A percentile compares a stretch with the other conserved stretches of the same genome.
These are phyloP conservation scores for Myxozyma mucilagina DNA, from an alignment of 805 yeast species.

Conservation along the genomic window DNA sequence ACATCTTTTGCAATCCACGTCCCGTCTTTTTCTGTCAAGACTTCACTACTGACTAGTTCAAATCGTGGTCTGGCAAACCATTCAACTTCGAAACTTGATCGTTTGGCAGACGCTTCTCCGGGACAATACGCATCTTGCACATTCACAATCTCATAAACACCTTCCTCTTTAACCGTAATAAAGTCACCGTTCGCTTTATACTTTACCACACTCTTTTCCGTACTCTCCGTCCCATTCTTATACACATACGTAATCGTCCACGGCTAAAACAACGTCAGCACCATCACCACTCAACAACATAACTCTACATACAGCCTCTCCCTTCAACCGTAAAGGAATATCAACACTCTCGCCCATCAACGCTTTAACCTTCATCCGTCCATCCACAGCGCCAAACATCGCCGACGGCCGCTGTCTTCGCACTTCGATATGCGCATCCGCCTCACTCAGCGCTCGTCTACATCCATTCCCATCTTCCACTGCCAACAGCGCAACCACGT, in stretches of 20 bases:
- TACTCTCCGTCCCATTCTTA: not conserved
- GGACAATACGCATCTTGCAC: slow-evolving; percentile 55
- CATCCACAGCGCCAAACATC: slow-evolving; percentile 47
- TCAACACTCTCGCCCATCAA: slow-evolving; percentile 57
- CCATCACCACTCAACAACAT: not conserved
- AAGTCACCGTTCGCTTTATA: slow-evolving; percentile 33
- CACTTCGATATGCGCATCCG: slow-evolving; percentile 66
- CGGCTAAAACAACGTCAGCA: slow-evolving; percentile 39
- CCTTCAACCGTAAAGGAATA: slow-evolving; percentile 62
- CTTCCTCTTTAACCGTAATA: slow-evolving; percentile 48
- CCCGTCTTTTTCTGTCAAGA: slow-evolving; percentile 34
- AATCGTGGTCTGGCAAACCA: slow-evolving; percentile 52
- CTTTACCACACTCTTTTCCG: slow-evolving; percentile 3
- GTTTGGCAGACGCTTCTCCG: slow-evolving; percentile 42
- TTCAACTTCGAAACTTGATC: slow-evolving; percentile 44
- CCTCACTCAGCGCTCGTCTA: slow-evolving; percentile 63
- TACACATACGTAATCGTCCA: slow-evolving; percentile 42
- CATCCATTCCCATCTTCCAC: slow-evolving; percentile 79
- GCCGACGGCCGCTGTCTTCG: slow-evolving; percentile 68
- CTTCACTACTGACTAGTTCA: slow-evolving; percentile 42
- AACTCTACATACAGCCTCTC: slow-evolving; percentile 47
- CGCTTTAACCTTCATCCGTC: slow-evolving; percentile 36
- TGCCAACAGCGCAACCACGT: slow-evolving; percentile 59
- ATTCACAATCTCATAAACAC: slow-evolving; percentile 49
- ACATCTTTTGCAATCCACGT: slow-evolving; percentile 42